Percentiles rank a stretch among this genome's conserved stretches.
Conservation (phyloP, 2,329 filamentous ascomycete species). For the Colletotrichum shisoi region DNA sequence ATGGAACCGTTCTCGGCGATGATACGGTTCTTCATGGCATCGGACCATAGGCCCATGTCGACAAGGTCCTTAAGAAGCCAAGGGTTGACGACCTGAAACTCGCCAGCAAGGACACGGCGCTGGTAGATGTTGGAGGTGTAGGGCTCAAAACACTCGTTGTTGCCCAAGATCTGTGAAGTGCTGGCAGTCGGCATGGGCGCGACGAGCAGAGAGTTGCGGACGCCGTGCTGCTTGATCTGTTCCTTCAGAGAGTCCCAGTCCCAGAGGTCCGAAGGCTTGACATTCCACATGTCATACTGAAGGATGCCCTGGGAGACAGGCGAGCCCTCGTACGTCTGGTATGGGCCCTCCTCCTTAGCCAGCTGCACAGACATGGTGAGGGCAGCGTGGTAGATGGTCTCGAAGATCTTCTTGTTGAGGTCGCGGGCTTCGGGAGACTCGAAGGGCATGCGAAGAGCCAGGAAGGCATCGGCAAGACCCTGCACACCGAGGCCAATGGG, state of each 20-base stretch:
- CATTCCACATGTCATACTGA: slow-evolving; percentile 98
- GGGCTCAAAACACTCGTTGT: slow-evolving; percentile 99
- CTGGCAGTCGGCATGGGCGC: slow-evolving; percentile 98
- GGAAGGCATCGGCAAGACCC: slow-evolving; percentile 96
- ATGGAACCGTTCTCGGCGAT: slow-evolving; percentile 96
- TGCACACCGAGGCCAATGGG: slow-evolving; percentile 97
- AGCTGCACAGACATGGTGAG: slow-evolving; percentile 88
- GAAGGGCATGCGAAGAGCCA: slow-evolving; percentile 94
- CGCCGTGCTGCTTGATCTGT: slow-evolving; percentile 89
- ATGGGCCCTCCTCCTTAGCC: slow-evolving; percentile 82
- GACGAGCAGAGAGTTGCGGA: slow-evolving; percentile 93
- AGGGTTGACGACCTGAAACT: slow-evolving; percentile 99
- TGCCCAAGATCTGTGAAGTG: slow-evolving; percentile 96
- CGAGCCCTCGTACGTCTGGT: slow-evolving; percentile 90
- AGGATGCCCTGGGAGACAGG: slow-evolving; percentile 94
- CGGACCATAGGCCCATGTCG: slow-evolving; percentile 97
- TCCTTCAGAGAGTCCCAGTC: slow-evolving; percentile 91
- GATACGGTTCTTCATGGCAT: slow-evolving; percentile 99
- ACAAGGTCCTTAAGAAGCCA: slow-evolving; percentile 98
- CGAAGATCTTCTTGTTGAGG: slow-evolving; percentile 98
- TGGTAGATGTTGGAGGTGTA: slow-evolving; percentile 99
- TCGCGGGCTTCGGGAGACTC: slow-evolving; percentile 93
- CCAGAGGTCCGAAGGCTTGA: slow-evolving; percentile 93
- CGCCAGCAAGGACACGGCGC: slow-evolving; percentile 93
- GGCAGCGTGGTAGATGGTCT: slow-evolving; percentile 98